phyloP scores from a whole-genome alignment of 768 basidiomycete species.

The Pleurotus giganteus region DNA sequence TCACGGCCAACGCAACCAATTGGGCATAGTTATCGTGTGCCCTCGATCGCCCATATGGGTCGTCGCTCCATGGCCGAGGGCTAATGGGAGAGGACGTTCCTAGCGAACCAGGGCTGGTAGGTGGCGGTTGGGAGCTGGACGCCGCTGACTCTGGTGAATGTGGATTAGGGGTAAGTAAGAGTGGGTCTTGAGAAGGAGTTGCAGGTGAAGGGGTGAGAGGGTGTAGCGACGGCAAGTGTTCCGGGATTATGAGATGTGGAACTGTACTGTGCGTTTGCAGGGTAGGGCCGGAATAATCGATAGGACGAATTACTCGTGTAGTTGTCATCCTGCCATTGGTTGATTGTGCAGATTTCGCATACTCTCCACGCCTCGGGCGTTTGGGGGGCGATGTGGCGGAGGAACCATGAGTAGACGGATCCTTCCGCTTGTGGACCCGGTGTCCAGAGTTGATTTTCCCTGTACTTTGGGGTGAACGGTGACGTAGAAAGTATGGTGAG shows the following conservation, averaged over 20 bases:
- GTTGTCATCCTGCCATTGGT: background rate
- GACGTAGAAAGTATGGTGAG: background rate
- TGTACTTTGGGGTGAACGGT: background rate
- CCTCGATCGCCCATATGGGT: constrained; percentile 2
- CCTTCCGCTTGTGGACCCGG: background rate
- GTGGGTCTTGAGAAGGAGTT: constrained; percentile 5
- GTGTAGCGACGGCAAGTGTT: background rate
- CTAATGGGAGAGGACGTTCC: background rate
- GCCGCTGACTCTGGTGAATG: background rate
- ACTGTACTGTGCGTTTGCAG: background rate
- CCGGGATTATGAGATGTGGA: background rate
- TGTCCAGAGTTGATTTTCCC: too few species aligned
- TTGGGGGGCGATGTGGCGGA: background rate
- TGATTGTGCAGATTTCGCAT: background rate
- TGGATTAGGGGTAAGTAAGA: background rate
- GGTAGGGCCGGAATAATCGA: background rate
- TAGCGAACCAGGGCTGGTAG: background rate
- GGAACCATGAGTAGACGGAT: background rate
- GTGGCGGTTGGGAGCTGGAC: background rate
- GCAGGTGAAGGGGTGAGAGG: constrained; percentile 3
- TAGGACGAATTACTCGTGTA: background rate
- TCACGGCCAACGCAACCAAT: background rate
- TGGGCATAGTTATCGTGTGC: constrained; percentile 1
- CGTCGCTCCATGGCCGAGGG: background rate
- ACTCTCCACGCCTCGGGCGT: background rate